Evolutionary conservation across 208 protist genomes (phyloP).

Genomic region (Acanthamoeba pearcei): DNA sequence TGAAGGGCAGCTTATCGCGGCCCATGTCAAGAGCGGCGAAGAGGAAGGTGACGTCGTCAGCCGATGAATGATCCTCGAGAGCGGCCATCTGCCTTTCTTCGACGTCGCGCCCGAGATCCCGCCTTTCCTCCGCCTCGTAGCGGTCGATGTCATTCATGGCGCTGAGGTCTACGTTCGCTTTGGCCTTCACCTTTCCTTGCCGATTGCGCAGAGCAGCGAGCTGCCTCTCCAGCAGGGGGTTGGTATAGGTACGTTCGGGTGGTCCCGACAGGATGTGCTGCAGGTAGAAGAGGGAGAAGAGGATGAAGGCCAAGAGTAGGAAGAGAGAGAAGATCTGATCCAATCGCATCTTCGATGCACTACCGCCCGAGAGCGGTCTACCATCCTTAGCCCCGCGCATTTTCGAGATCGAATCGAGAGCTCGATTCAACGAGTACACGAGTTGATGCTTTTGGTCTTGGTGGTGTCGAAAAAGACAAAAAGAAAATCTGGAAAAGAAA

Average conservation of each 20-base stretch:
- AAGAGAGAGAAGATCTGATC: constrained; percentile 53
- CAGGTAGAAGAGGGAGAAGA: constrained; percentile 63
- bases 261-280: constrained; percentile 31
- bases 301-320: constrained; percentile 39
- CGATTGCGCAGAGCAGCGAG: neutral
- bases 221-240: constrained; percentile 3
- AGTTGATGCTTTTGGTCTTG: no score
- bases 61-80: constrained; percentile 6
- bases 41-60: constrained; percentile 53
- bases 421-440: no score
- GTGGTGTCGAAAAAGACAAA: no score
- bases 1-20: neutral
- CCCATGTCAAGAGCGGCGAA: constrained; percentile 12
- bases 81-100: neutral
- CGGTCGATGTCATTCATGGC: neutral
- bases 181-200: neutral
- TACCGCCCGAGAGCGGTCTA: neutral
- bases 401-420: neutral
- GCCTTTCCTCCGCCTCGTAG: constrained; percentile 18
- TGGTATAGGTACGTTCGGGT: neutral
- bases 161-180: neutral
- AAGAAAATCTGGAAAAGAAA: no score
- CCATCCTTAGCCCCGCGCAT: neutral
- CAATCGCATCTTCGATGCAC: neutral
- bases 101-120: neutral